phyloP scores from a whole-genome alignment of 768 basidiomycete genomes.

The Phlebiopsis gigantea region DNA sequence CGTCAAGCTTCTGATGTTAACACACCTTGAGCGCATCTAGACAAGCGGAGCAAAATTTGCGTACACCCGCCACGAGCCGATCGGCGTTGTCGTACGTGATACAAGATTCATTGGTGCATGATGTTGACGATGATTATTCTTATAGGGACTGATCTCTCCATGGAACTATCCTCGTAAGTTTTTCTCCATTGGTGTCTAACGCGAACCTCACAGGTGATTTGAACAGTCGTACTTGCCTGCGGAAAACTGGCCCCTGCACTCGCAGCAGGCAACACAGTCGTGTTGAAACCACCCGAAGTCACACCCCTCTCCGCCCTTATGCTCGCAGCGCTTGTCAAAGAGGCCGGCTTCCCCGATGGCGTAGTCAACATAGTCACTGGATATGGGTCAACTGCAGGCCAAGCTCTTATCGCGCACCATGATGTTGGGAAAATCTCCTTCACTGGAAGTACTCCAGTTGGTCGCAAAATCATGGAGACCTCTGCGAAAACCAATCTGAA shows the following conservation, averaged over 20 bases:
- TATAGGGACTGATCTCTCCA: conserved; percentile 44
- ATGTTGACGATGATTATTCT: background rate
- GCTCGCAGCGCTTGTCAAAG: conserved; percentile 48
- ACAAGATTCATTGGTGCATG: background rate
- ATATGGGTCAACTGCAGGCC: conserved; percentile 62
- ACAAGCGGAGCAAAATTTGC: conserved; percentile 50
- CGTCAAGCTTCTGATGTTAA: background rate
- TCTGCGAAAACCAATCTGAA: conserved; percentile 82
- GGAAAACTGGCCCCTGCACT: conserved; percentile 79
- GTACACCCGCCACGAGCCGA: conserved; percentile 67
- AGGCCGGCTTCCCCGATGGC: conserved; percentile 75
- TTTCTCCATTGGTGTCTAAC: background rate
- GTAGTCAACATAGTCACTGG: conserved; percentile 75
- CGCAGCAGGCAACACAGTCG: conserved; percentile 70
- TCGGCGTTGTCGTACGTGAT: conserved; percentile 41
- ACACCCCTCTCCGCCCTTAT: conserved; percentile 65
- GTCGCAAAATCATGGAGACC: conserved; percentile 75
- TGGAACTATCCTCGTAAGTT: conserved; percentile 60
- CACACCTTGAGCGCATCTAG: conserved; percentile 16
- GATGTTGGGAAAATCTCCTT: conserved; percentile 67
- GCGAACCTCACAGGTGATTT: background rate
- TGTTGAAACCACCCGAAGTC: conserved; percentile 80
- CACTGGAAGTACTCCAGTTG: conserved; percentile 79
- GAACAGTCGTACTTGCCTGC: conserved; percentile 49
- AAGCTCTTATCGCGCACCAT: conserved; percentile 63